Evolutionary conservation across 1,139 yeast genomes (phyloP).

Genomic region (Wickerhamomyces sp.): DNA sequence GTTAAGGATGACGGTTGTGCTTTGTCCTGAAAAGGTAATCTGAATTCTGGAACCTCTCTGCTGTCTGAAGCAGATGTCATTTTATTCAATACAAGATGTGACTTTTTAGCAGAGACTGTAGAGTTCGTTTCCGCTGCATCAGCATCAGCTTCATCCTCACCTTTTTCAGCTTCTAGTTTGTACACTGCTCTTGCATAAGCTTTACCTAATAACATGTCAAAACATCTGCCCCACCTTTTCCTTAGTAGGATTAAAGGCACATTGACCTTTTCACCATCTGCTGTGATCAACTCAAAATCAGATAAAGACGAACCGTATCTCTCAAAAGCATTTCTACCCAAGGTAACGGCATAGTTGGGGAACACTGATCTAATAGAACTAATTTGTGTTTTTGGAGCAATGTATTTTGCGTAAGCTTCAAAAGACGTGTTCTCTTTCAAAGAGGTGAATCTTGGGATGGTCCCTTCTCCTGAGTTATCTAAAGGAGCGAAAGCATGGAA

Average conservation of each 20-base stretch:
- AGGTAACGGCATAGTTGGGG: slow-evolving; percentile 71
- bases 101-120: slow-evolving; percentile 10
- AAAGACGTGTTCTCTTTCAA: slow-evolving; percentile 32
- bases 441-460: neutral
- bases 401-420: slow-evolving; percentile 70
- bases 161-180: slow-evolving; percentile 29
- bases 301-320: slow-evolving; percentile 59
- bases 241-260: slow-evolving; percentile 56
- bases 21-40: slow-evolving; percentile 24
- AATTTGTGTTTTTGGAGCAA: slow-evolving; percentile 64
- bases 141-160: slow-evolving; percentile 7
- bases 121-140: neutral
- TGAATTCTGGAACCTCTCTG: slow-evolving; percentile 21
- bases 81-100: slow-evolving; percentile 17
- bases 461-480: slow-evolving; percentile 17
- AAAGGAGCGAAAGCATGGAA: slow-evolving; percentile 27
- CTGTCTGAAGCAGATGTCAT: slow-evolving; percentile 9
- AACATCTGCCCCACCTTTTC: slow-evolving; percentile 73
- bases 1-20: slow-evolving; percentile 2
- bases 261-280: slow-evolving; percentile 62
- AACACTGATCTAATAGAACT: slow-evolving; percentile 65
- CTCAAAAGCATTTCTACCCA: slow-evolving; percentile 71
- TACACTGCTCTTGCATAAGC: slow-evolving; percentile 60
- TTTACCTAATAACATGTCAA: slow-evolving; percentile 53
- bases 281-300: slow-evolving; percentile 66